A percentile compares a stretch with the other conserved stretches of the same genome.
Evolutionary conservation across 345 rosid genomes (phyloP).

Genomic region (Trapa incisa): DNA sequence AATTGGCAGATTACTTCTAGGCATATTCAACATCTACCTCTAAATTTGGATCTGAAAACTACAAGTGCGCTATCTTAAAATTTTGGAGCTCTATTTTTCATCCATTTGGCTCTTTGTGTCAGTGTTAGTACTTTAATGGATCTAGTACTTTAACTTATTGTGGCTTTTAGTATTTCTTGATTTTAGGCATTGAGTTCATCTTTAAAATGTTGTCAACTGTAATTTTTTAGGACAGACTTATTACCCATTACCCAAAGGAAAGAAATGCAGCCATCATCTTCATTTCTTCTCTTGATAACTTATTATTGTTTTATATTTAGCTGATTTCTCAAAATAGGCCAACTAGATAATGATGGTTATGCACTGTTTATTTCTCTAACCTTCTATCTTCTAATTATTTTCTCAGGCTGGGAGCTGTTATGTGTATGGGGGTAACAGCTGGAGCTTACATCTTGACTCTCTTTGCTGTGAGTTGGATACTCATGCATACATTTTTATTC

Average conservation of each 20-base stretch:
- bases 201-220: background rate
- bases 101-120: background rate
- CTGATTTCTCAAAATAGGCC: background rate
- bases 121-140: background rate
- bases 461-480: constrained; percentile 63
- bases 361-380: background rate
- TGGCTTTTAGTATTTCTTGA: background rate
- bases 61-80: background rate
- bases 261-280: background rate
- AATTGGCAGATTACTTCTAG: no score
- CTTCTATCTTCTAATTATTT: background rate
- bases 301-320: background rate
- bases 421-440: constrained; percentile 98
- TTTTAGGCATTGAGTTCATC: background rate
- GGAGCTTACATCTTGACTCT: constrained; percentile 91
- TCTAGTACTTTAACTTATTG: background rate
- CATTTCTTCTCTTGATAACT: background rate
- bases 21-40: no score
- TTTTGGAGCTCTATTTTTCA: background rate
- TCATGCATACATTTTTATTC: constrained; percentile 2
- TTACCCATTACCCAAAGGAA: background rate
- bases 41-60: no score
- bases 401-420: constrained; percentile 79
- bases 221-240: background rate
- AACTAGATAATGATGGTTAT: background rate